Percentiles rank a stretch among this genome's conserved stretches.
Conservation (phyloP, 2,329 filamentous ascomycete genomes). For the Hypomyces perniciosus region DNA sequence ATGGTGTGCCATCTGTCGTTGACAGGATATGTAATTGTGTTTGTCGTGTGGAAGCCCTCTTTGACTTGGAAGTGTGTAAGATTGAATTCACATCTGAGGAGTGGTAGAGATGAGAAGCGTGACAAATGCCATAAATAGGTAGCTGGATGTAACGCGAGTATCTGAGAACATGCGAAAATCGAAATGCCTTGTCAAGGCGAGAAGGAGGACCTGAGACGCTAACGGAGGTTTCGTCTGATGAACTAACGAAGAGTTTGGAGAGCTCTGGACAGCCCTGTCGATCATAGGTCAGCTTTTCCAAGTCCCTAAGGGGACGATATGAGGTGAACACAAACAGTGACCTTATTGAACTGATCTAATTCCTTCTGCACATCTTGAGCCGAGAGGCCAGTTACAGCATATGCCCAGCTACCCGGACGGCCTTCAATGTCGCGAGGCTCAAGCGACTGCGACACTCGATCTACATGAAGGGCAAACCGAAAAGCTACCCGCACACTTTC, state of each 20-base stretch:
- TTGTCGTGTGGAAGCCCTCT: neutral
- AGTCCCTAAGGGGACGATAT: neutral
- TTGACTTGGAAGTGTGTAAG: neutral
- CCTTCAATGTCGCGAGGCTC: constrained; percentile 26
- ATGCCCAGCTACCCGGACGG: constrained; percentile 34
- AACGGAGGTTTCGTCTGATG: constrained; percentile 25
- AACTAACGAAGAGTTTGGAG: constrained; percentile 37
- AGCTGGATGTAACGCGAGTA: constrained; percentile 25
- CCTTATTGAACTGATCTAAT: constrained; percentile 25
- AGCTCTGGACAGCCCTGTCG: constrained; percentile 17
- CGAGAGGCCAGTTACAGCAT: constrained; percentile 31
- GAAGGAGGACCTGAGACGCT: constrained; percentile 34
- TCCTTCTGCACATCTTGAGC: constrained; percentile 29
- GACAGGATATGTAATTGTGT: neutral
- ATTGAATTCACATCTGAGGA: neutral
- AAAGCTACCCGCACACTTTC: constrained; percentile 39
- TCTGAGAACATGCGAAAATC: constrained; percentile 18
- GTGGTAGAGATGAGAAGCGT: constrained; percentile 35
- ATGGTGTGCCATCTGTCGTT: constrained; percentile 19
- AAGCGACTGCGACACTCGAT: constrained; percentile 36
- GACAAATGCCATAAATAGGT: constrained; percentile 35
- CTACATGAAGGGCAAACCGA: constrained; percentile 38
- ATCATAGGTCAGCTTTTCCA: constrained; percentile 5
- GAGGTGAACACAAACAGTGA: neutral
- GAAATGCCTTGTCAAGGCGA: constrained; percentile 22